Conservation (phyloP, 2,329 filamentous ascomycete species). For the Aureobasidium pullulans region DNA sequence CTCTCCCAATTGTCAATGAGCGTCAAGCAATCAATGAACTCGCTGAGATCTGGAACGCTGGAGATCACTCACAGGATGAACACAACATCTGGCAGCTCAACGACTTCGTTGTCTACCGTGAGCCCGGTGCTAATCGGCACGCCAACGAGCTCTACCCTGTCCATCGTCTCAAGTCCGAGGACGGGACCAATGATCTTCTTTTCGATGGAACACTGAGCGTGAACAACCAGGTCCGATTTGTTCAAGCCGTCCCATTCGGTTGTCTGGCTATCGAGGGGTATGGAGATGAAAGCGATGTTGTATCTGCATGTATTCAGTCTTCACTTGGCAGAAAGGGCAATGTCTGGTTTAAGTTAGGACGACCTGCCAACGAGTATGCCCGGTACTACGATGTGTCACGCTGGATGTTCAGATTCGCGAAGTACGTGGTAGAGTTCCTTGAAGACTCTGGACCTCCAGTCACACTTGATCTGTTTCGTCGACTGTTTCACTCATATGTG, state of each 20-base stretch:
- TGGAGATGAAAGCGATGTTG: constrained; percentile 37
- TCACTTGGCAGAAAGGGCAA: constrained; percentile 25
- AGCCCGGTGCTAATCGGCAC: constrained; percentile 19
- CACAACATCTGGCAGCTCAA: constrained; percentile 8
- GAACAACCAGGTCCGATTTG: constrained; percentile 39
- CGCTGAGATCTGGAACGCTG: not conserved
- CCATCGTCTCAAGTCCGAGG: constrained; percentile 42
- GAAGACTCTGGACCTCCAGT: constrained; percentile 30
- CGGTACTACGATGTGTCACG: constrained; percentile 57
- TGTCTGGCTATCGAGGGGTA: constrained; percentile 62
- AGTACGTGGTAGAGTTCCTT: constrained; percentile 65
- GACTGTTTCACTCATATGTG: constrained; percentile 53
- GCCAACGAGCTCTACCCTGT: constrained; percentile 49
- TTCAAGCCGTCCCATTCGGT: constrained; percentile 50
- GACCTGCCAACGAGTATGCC: constrained; percentile 53
- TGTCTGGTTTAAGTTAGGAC: constrained; percentile 58
- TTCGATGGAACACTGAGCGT: constrained; percentile 55
- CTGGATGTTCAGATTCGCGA: constrained; percentile 64
- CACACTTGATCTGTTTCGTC: constrained; percentile 49
- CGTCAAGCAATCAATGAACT: not conserved
- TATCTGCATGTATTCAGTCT: constrained; percentile 57
- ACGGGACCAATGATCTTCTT: constrained; percentile 35
- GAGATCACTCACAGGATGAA: not conserved
- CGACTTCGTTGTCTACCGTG: not conserved
- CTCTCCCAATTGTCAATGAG: not conserved